Evolutionary conservation across 176 grass and related monocot genomes (phyloP).

Genomic region (Cenchrus purpureus): DNA sequence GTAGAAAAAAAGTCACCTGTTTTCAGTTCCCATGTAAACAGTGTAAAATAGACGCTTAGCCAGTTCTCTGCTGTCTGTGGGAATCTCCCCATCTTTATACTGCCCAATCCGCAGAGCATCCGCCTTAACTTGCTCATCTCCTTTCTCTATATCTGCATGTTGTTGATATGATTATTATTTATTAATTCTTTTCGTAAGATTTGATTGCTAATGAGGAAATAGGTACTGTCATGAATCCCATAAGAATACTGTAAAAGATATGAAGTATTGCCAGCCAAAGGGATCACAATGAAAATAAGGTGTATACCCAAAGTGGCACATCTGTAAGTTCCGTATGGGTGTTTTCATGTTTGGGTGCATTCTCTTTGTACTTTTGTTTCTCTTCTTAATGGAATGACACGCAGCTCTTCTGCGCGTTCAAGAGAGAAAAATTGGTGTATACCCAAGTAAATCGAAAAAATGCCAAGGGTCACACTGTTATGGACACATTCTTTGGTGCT

Average conservation of each 20-base stretch:
- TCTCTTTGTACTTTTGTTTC: too few relatives aligned
- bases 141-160: conserved; percentile 91
- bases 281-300: conserved; percentile 3
- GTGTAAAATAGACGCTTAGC: conserved; percentile 91
- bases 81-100: conserved; percentile 86
- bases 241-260: neutral
- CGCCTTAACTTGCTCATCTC: conserved; percentile 89
- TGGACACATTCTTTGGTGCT: too few relatives aligned
- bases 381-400: too few relatives aligned
- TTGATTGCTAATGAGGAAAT: neutral
- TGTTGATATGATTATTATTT: conserved; percentile 16
- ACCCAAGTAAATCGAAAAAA: neutral
- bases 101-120: conserved; percentile 90
- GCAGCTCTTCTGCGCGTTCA: too few relatives aligned
- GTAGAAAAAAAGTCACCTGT: conserved; percentile 60
- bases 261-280: neutral
- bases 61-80: conserved; percentile 73
- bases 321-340: too few relatives aligned
- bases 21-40: conserved; percentile 97
- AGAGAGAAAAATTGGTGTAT: neutral
- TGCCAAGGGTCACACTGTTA: neutral
- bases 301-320: neutral
- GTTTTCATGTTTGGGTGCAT: too few relatives aligned
- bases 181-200: conserved; percentile 5
- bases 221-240: neutral